Evolutionary conservation across 2,329 filamentous ascomycete species (phyloP).

Genomic region (Penicillium sp.): DNA sequence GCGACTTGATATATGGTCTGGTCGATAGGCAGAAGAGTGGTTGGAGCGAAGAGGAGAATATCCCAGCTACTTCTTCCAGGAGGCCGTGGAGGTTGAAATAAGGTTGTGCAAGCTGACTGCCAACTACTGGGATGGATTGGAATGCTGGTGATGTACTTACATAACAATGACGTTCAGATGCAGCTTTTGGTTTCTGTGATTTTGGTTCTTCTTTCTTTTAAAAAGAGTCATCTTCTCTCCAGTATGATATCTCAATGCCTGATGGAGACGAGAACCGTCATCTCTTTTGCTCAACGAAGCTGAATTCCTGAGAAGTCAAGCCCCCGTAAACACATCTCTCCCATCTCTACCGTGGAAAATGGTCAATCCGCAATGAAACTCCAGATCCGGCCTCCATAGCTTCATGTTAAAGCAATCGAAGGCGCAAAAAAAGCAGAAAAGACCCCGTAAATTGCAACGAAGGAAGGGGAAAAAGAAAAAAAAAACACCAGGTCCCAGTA

Average conservation of each 20-base stretch:
- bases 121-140: not conserved
- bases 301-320: no score
- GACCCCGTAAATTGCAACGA: conserved; percentile 1
- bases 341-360: conserved; percentile 1
- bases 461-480: conserved; percentile 2
- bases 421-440: conserved; percentile 5
- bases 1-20: no score
- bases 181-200: not conserved
- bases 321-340: not conserved
- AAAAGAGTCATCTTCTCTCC: not conserved
- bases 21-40: no score
- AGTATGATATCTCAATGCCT: no score
- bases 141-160: conserved; percentile 8
- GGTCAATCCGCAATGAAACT: conserved; percentile 9
- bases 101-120: not conserved
- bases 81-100: conserved; percentile 1
- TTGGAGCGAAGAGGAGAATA: no score
- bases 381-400: conserved; percentile 8
- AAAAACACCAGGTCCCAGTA: conserved; percentile 15
- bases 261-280: no score
- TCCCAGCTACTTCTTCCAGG: no score
- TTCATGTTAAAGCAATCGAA: conserved; percentile 6
- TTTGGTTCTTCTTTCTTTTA: conserved; percentile 2
- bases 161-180: conserved; percentile 23
- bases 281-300: no score